These are phyloP conservation scores for Jatropha podagrica DNA, from an alignment of 441 rosid genomes.

Conservation along the genomic window DNA sequence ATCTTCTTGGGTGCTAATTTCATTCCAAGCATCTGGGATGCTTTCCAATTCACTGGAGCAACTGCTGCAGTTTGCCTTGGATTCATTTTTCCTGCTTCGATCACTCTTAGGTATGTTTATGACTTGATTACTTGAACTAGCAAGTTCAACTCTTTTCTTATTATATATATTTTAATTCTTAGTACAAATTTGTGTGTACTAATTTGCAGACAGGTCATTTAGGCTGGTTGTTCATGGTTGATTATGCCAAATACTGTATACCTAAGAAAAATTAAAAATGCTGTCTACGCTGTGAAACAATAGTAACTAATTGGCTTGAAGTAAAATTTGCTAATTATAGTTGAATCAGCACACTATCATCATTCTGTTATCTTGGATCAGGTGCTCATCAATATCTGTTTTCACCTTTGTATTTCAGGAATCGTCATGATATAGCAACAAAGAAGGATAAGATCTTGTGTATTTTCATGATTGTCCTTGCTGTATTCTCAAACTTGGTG, in stretches of 20 bases:
- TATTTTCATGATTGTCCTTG: slow-evolving; percentile 67
- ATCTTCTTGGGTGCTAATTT: slow-evolving; percentile 89
- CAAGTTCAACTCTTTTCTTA: background rate
- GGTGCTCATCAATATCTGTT: background rate
- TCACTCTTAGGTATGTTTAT: slow-evolving; percentile 70
- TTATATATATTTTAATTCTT: background rate
- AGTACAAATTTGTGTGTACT: slow-evolving; percentile 4
- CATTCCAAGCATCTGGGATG: slow-evolving; percentile 99
- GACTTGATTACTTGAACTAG: background rate
- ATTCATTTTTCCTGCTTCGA: slow-evolving; percentile 91
- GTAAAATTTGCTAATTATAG: background rate
- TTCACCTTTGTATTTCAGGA: slow-evolving; percentile 44
- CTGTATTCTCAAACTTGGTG: slow-evolving; percentile 64
- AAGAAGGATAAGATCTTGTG: slow-evolving; percentile 56
- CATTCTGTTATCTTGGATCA: background rate
- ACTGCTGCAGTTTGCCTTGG: slow-evolving; percentile 98
- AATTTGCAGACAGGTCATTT: slow-evolving; percentile 3
- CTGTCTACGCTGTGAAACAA: background rate
- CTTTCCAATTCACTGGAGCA: slow-evolving; percentile 97
- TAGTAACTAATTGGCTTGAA: slow-evolving; percentile 1
- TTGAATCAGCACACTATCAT: background rate
- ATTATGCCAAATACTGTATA: background rate
- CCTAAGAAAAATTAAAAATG: background rate
- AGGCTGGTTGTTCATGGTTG: slow-evolving; percentile 3
- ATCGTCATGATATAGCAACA: slow-evolving; percentile 66